Percentiles rank a stretch among this genome's conserved stretches.
phyloP scores from a whole-genome alignment of 176 grass and related monocot species.

The Calamus simplicifolius region DNA sequence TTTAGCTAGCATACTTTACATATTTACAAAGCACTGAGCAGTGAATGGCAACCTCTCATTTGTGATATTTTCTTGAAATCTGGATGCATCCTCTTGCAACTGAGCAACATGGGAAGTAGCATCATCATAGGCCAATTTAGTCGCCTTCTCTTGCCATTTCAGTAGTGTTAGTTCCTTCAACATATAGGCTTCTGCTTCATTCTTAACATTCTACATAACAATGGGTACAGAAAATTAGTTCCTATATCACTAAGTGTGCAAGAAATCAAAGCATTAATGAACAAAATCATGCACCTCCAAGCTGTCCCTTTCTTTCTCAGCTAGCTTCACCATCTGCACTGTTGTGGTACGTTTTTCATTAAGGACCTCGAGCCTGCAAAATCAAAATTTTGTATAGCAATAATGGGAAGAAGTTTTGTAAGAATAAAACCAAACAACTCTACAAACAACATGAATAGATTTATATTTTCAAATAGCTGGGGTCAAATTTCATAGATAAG shows the following conservation, averaged over 20 bases:
- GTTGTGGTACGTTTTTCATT: constrained; percentile 79
- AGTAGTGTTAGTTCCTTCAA: constrained; percentile 86
- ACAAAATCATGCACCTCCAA: constrained; percentile 52
- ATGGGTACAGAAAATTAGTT: constrained; percentile 7
- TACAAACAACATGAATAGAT: no score
- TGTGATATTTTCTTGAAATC: constrained; percentile 46
- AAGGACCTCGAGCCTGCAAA: constrained; percentile 65
- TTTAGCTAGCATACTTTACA: constrained; percentile 12
- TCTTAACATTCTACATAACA: constrained; percentile 67
- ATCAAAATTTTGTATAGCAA: constrained; percentile 4
- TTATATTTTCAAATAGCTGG: no score
- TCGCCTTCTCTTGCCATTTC: constrained; percentile 96
- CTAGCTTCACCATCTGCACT: constrained; percentile 89
- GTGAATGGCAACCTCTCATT: constrained; percentile 50
- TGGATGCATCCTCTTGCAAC: constrained; percentile 50
- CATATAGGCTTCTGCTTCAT: constrained; percentile 92
- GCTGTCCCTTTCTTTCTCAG: constrained; percentile 96
- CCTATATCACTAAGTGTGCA: no score
- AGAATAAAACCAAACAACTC: constrained; percentile 5
- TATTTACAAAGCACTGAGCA: not conserved
- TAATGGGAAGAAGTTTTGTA: constrained; percentile 21
- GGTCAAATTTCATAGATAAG: no score
- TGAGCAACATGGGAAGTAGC: constrained; percentile 49
- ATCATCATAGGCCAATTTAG: constrained; percentile 64
- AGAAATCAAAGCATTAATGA: not conserved